These are phyloP conservation scores for Xylaria digitata DNA, from an alignment of 2,329 filamentous ascomycete genomes.

Conservation along the genomic window DNA sequence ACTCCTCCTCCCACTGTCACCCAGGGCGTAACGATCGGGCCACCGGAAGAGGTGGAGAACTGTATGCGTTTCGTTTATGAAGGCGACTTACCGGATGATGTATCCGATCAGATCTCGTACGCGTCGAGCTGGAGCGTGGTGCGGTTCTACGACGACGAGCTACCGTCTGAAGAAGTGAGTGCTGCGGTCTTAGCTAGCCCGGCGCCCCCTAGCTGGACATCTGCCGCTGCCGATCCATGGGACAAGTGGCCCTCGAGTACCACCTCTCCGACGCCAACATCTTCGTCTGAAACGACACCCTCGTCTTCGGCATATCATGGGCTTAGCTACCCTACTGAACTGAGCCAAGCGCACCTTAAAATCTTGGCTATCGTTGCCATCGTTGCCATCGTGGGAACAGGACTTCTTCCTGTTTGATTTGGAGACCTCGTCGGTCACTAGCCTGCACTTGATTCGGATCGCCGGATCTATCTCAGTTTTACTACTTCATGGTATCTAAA, in stretches of 20 bases:
- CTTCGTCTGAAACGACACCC: constrained; percentile 28
- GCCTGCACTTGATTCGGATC: background rate
- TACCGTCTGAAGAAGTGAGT: constrained; percentile 24
- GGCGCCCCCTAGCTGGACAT: constrained; percentile 43
- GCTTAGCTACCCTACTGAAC: background rate
- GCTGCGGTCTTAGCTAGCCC: constrained; percentile 39
- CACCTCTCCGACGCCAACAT: constrained; percentile 6
- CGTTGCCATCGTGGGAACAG: constrained; percentile 25
- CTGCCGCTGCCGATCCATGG: constrained; percentile 34
- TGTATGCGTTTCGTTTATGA: constrained; percentile 44
- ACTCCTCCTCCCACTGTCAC: constrained; percentile 36
- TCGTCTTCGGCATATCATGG: constrained; percentile 26
- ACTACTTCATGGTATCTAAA: too few relatives aligned
- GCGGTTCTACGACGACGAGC: constrained; percentile 40
- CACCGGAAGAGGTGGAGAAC: constrained; percentile 34
- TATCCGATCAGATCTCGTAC: constrained; percentile 34
- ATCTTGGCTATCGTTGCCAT: constrained; percentile 33
- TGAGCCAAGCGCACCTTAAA: constrained; percentile 10
- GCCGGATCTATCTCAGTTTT: too few relatives aligned
- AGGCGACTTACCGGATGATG: constrained; percentile 41
- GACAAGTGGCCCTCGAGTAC: constrained; percentile 27
- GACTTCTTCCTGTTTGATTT: constrained; percentile 33
- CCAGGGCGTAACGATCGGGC: constrained; percentile 18
- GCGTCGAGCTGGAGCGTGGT: constrained; percentile 40
- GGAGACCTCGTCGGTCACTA: background rate